Evolutionary conservation across 495 filamentous ascomycete genomes (phyloP).

Genomic region (Podospora comata): DNA sequence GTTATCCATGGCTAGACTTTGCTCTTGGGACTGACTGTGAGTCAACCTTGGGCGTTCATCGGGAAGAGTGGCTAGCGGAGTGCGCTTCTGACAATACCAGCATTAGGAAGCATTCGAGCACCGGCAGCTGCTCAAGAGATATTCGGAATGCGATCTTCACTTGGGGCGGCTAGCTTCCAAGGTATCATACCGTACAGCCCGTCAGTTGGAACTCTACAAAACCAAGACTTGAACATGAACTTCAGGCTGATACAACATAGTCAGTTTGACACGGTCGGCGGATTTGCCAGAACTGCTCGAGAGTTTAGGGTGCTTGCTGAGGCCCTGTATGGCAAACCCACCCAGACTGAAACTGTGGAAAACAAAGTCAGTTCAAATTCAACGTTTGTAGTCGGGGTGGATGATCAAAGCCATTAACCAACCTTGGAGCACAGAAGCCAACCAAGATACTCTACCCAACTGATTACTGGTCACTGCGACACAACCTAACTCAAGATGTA

Average conservation of each 20-base stretch:
- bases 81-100: not conserved
- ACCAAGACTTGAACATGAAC: too few relatives aligned
- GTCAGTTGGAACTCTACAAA: too few relatives aligned
- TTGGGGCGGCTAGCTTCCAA: slow-evolving; percentile 8
- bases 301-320: slow-evolving; percentile 1
- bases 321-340: not conserved
- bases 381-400: too few relatives aligned
- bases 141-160: slow-evolving; percentile 17
- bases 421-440: not conserved
- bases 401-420: not conserved
- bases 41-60: not conserved
- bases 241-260: too few relatives aligned
- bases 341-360: not conserved
- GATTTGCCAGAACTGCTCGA: slow-evolving; percentile 4
- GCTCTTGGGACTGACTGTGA: slow-evolving; percentile 16
- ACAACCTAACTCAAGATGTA: slow-evolving; percentile 1
- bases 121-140: slow-evolving; percentile 13
- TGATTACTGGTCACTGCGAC: slow-evolving; percentile 10
- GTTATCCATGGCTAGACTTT: slow-evolving; percentile 17
- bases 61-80: not conserved
- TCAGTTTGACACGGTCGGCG: slow-evolving; percentile 11
- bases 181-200: slow-evolving; percentile 13
- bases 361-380: not conserved
- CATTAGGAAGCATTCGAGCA: slow-evolving; percentile 12
- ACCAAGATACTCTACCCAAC: slow-evolving; percentile 10